Evolutionary conservation across 495 filamentous ascomycete genomes (phyloP), one percentile per base, ranked within the genome.

Genomic region (Astrocystis sublimbata): DNA sequence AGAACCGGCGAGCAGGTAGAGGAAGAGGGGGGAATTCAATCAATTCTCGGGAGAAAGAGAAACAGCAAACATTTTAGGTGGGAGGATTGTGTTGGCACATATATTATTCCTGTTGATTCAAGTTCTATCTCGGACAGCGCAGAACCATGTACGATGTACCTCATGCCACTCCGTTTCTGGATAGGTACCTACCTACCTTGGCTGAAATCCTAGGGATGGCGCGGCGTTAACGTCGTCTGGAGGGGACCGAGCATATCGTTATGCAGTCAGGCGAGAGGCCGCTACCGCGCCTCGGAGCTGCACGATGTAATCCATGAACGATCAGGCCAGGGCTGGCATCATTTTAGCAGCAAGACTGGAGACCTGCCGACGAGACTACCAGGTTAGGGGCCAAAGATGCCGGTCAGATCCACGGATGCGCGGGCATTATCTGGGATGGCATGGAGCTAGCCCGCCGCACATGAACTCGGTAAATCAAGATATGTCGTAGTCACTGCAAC

Each of bases 11-110:
- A 43, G 40, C 52, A 36, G 38, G 43, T 56, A 10, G 58, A 24
- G 24, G 58, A 33, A 40, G 58, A 30, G 45, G 54, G 45, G 54
- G 47, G n/a, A 52, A 49, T 7, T 53, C 46, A 66, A 68, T 63
- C 47, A 69, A 67, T 67, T 62, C 60, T 50, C 62, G 65, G 62
- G 40, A 59, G 60, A 42, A 43, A 62, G 65, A 64, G 66, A 63
- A 65, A 51, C 24, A 56, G 57, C 51, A 47, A 62, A 53, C 36
- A 43, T 42, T 52, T 26, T 45, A 60, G 57, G 36, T 9, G 46
- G 58, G 50, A 47, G 24, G 46, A 50, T 36, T 31, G 35, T 28
- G 43, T 58, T 28, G 56, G 36, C 35, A 60, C 43, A 60, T 50
- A 60, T 50, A 60, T 41, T n/a, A 17, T 57, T 43, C 31, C 31